Evolutionary conservation across 2,329 filamentous ascomycete species (phyloP), one percentile per base, ranked within the genome.

Genomic region (Penicillium psychrosexuale): DNA sequence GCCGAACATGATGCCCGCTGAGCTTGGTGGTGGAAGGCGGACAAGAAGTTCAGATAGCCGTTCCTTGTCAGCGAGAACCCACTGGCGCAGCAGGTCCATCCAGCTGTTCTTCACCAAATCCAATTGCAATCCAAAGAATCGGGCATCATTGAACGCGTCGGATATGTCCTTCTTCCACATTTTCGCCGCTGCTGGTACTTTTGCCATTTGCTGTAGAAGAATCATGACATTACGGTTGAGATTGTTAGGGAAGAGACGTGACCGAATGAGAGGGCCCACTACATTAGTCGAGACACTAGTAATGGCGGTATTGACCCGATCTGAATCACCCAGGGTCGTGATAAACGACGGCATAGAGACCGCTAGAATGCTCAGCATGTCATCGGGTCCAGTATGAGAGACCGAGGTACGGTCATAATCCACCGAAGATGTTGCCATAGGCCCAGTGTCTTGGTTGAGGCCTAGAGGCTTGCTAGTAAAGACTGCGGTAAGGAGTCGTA

Each of bases 1-100:
- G n/a, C 94, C 94, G 67, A 99, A 99, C 70, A 99, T 93, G 63
- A 99, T 95, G 8, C 94, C 94, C 0, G 95, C 94, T 13, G 92
- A 93, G 1, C 92, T 91, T 6, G 94, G 94, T 4, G 92, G 84
- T 6, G 86, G 86, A 58, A 99, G 83, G 19, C 91, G 87, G 36
- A 83, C 80, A 8, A 97, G 75, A 4, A 97, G 78, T 58, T 99
- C 94, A 0, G 86, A 79, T 75, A 99, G 82, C 44, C 89, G 85
- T 52, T 97, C 92, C 74, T 96, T 97, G 72, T 99, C 94, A 15
- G 84, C 84, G 13, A 92, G 76, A 3, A 85, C 82, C 89, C 92
- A 96, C 69, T 96, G 91, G 37, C 85, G 86, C 22, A 99, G 75
- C 13, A 97, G 80, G 0, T 88, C 86, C 55, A 97, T 80, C 94